Evolutionary conservation across 371 early-diverging fungal species (phyloP).

Genomic region (Aphelidium insulamus): DNA sequence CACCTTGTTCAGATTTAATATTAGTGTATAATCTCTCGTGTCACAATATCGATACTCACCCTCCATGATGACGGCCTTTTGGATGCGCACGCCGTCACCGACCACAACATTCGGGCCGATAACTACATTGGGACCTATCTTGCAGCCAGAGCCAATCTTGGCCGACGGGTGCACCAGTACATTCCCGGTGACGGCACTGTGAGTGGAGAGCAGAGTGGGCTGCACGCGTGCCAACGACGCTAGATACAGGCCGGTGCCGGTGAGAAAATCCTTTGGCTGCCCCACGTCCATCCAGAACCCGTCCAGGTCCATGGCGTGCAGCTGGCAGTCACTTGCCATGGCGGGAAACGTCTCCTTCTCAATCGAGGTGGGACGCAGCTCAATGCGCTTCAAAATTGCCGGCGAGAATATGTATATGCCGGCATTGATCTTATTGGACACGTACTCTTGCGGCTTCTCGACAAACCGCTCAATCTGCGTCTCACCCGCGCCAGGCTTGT

Average conservation of each 20-base stretch:
- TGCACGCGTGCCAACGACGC: slow-evolving; percentile 44
- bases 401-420: slow-evolving; percentile 96
- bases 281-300: slow-evolving; percentile 99
- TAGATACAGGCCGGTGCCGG: slow-evolving; percentile 84
- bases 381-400: slow-evolving; percentile 73
- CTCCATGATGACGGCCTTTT: slow-evolving; percentile 75
- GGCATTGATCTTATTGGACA: slow-evolving; percentile 94
- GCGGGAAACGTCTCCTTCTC: slow-evolving; percentile 95
- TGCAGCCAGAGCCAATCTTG: slow-evolving; percentile 75
- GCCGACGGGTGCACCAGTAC: slow-evolving; percentile 78
- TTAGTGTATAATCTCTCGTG: too few species aligned
- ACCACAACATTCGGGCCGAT: slow-evolving; percentile 80
- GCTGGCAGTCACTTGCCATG: slow-evolving; percentile 62
- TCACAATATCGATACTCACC: too few species aligned
- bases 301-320: slow-evolving; percentile 78
- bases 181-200: slow-evolving; percentile 32
- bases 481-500: slow-evolving; percentile 24
- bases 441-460: slow-evolving; percentile 91
- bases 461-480: slow-evolving; percentile 77
- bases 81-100: slow-evolving; percentile 84
- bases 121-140: slow-evolving; percentile 85
- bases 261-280: slow-evolving; percentile 95
- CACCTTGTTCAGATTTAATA: too few species aligned
- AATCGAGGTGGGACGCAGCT: slow-evolving; percentile 80
- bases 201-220: slow-evolving; percentile 38